Base-by-base conservation (phyloP, 345 rosid species). In the Euphorbia tirucalli region DNA sequence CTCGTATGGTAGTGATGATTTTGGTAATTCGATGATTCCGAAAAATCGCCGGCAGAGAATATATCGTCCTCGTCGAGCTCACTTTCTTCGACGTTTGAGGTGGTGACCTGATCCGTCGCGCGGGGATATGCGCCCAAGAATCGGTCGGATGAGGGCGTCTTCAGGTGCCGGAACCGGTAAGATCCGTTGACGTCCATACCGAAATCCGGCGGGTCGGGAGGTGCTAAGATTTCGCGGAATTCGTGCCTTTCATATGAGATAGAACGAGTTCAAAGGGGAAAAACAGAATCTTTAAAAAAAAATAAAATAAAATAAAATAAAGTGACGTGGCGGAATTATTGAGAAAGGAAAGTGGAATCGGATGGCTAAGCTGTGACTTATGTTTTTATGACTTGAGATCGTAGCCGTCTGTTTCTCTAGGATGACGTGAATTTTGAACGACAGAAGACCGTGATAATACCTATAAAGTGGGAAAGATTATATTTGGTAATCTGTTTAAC, bases 31-130 rank as follows among this genome's bases (percentile, higher is more conserved):
- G 65, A n/a, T 16, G 62, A 24, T 43, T 71, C 83, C 52, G 88
- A 73, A 74, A 89, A 72, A 62, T 92, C 92, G 19, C 78, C 83
- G 50, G 86, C 56, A 61, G 82, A 82, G 74, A 83, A 88, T 78
- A 90, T 83, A 65, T 88, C 93, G 74, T 90, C 93, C 74, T 92
- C 97, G 44, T 75, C 79, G 39, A 92, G 83, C 74, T 92, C 96
- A 61, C 83, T 85, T 28, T 78, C 87, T 35, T 74, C 84, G 25
- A 71, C 48, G 41, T 72, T 56, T 31, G 80, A 5, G 54, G 75
- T 35, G 25, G 87, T 57, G 79, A 68, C 57, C 16, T 31, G 69
- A 0, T 64, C 74, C 8, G 81, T 60, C n/a, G 57, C 31, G 35
- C 37, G 71, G 22, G 78, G 73, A 58, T 70, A 76, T 19, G 73